Percentiles rank a stretch among this genome's conserved stretches.
These are phyloP conservation scores for Vickermania spadyakhi DNA, from an alignment of 208 protist species.

Conservation along the genomic window DNA sequence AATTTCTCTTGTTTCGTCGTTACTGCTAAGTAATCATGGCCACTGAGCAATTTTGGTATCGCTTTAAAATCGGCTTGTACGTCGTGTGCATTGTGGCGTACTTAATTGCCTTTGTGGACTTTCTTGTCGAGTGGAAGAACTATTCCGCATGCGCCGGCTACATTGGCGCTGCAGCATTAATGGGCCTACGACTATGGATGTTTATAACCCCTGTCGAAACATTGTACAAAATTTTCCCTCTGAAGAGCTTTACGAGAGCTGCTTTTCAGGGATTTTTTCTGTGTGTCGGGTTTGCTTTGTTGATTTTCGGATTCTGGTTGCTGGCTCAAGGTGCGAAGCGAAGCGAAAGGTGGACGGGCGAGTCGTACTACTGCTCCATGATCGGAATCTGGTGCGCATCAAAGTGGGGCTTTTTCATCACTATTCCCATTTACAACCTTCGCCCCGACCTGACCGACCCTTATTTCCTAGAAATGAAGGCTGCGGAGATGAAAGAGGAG, in stretches of 20 bases:
- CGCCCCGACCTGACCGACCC: constrained; percentile 28
- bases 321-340: constrained; percentile 34
- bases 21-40: constrained; percentile 7
- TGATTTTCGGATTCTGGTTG: constrained; percentile 46
- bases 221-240: constrained; percentile 35
- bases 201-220: constrained; percentile 16
- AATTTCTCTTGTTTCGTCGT: too few species aligned
- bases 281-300: constrained; percentile 15
- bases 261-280: constrained; percentile 34
- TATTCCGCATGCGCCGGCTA: constrained; percentile 59
- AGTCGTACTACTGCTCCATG: constrained; percentile 69
- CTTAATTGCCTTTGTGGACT: constrained; percentile 24
- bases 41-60: constrained; percentile 12
- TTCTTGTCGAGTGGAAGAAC: constrained; percentile 43
- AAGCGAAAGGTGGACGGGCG: constrained; percentile 39
- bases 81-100: constrained; percentile 37
- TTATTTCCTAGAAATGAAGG: constrained; percentile 5
- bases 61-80: constrained; percentile 17
- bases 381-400: constrained; percentile 43
- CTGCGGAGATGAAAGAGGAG: too few species aligned
- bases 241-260: constrained; percentile 19
- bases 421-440: constrained; percentile 25
- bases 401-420: constrained; percentile 69
- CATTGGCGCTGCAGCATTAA: constrained; percentile 28
- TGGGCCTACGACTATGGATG: constrained; percentile 23